phyloP scores from a whole-genome alignment of 192 early-diverging fungal genomes.

The Coemansia sp. region DNA sequence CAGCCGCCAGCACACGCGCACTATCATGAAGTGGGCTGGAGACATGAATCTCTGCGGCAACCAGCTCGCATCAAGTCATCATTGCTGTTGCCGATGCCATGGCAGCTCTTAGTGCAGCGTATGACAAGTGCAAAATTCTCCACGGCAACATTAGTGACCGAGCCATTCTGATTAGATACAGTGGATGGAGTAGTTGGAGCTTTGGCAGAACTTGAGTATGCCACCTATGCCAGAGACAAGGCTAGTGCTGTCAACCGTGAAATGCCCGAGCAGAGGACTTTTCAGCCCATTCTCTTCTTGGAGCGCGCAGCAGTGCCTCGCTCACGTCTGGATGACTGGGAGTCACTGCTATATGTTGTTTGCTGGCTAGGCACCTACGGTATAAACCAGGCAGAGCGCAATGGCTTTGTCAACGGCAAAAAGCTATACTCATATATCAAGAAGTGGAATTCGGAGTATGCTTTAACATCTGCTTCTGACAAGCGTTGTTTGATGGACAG shows the following conservation, averaged over 20 bases:
- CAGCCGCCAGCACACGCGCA: neutral
- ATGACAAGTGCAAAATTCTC: neutral
- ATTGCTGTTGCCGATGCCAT: neutral
- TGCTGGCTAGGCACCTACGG: neutral
- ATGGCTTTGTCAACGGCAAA: neutral
- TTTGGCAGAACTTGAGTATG: neutral
- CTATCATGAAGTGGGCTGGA: neutral
- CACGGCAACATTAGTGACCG: neutral
- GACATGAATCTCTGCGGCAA: neutral
- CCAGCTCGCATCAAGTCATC: neutral
- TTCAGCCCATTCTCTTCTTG: slow-evolving; percentile 26
- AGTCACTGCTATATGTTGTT: neutral
- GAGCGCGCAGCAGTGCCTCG: neutral
- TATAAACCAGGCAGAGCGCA: neutral
- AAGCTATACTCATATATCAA: neutral
- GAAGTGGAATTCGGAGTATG: neutral
- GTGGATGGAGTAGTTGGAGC: neutral
- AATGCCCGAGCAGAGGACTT: neutral
- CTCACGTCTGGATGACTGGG: neutral
- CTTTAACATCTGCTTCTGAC: neutral
- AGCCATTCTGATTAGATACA: neutral
- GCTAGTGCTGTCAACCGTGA: neutral
- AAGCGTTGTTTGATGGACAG: neutral
- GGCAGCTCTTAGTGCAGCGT: neutral
- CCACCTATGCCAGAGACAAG: neutral